phyloP scores from a whole-genome alignment of 352 stramenopile genomes.

The Aphanomyces invadans region DNA sequence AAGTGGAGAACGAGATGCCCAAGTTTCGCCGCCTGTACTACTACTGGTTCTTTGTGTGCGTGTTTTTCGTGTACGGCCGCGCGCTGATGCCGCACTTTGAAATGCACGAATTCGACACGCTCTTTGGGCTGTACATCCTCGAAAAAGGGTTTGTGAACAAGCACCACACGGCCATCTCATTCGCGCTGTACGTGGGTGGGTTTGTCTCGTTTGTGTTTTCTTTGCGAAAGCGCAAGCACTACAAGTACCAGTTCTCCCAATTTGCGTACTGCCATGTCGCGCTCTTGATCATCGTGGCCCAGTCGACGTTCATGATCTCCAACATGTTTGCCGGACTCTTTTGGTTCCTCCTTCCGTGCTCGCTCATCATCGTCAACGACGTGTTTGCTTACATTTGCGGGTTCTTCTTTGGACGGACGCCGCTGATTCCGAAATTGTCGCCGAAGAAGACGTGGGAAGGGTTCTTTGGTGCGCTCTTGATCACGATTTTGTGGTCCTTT shows the following conservation, averaged over 20 bases:
- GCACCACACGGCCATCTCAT: slow-evolving; percentile 27
- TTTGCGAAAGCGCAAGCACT: slow-evolving; percentile 28
- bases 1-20: slow-evolving; percentile 31
- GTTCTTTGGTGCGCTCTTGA: slow-evolving; percentile 78
- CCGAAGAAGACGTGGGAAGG: slow-evolving; percentile 94
- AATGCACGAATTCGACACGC: slow-evolving; percentile 24
- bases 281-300: slow-evolving; percentile 35
- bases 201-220: slow-evolving; percentile 35
- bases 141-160: slow-evolving; percentile 24
- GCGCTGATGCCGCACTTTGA: slow-evolving; percentile 26
- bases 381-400: slow-evolving; percentile 62
- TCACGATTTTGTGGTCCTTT: slow-evolving; percentile 74
- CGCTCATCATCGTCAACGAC: slow-evolving; percentile 65
- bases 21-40: slow-evolving; percentile 32
- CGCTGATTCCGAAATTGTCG: slow-evolving; percentile 72
- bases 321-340: slow-evolving; percentile 57
- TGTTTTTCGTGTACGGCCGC: slow-evolving; percentile 28
- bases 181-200: slow-evolving; percentile 28
- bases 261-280: slow-evolving; percentile 36
- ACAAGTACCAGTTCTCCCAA: slow-evolving; percentile 39
- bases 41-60: slow-evolving; percentile 32
- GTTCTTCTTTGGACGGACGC: slow-evolving; percentile 34
- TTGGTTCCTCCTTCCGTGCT: slow-evolving; percentile 62
- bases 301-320: slow-evolving; percentile 40
- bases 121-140: slow-evolving; percentile 28